Percentiles rank a stretch among this genome's conserved stretches.
phyloP scores from a whole-genome alignment of 768 basidiomycete species.

The Boletales sp. region DNA sequence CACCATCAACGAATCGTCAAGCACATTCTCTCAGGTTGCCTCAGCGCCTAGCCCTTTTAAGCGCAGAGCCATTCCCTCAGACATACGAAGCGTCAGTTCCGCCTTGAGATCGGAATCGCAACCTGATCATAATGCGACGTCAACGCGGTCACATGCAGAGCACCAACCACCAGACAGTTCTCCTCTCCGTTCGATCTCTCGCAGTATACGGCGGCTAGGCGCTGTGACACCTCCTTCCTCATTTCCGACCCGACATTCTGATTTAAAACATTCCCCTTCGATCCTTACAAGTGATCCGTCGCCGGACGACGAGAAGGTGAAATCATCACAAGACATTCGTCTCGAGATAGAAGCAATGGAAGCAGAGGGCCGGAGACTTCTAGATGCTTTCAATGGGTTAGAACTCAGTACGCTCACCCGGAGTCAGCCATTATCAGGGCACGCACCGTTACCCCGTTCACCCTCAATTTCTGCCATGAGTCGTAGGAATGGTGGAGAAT shows the following conservation, averaged over 20 bases:
- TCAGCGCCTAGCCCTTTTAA: conserved; percentile 33
- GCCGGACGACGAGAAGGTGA: conserved; percentile 54
- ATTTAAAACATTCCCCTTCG: conserved; percentile 35
- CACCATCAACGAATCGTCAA: conserved; percentile 42
- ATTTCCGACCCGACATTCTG: conserved; percentile 35
- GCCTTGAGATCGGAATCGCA: conserved; percentile 33
- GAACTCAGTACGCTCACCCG: conserved; percentile 64
- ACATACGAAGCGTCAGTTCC: conserved; percentile 30
- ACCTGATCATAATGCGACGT: conserved; percentile 37
- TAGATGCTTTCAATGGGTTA: conserved; percentile 79
- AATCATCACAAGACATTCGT: conserved; percentile 60
- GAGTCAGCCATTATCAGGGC: conserved; percentile 22
- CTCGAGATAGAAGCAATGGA: conserved; percentile 67
- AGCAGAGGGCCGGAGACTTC: conserved; percentile 62
- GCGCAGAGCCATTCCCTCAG: conserved; percentile 43
- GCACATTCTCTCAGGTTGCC: conserved; percentile 33
- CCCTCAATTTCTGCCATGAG: conserved; percentile 26
- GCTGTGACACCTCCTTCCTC: conserved; percentile 53
- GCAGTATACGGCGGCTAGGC: conserved; percentile 44
- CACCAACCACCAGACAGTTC: conserved; percentile 16
- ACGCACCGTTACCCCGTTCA: conserved; percentile 24
- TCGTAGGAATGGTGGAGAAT: conserved; percentile 26
- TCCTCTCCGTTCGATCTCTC: conserved; percentile 41
- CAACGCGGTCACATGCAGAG: conserved; percentile 40
- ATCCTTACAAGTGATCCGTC: conserved; percentile 32